Base-by-base conservation (phyloP, 176 grass and related monocot genomes). In the Rhynchospora tenuis region DNA sequence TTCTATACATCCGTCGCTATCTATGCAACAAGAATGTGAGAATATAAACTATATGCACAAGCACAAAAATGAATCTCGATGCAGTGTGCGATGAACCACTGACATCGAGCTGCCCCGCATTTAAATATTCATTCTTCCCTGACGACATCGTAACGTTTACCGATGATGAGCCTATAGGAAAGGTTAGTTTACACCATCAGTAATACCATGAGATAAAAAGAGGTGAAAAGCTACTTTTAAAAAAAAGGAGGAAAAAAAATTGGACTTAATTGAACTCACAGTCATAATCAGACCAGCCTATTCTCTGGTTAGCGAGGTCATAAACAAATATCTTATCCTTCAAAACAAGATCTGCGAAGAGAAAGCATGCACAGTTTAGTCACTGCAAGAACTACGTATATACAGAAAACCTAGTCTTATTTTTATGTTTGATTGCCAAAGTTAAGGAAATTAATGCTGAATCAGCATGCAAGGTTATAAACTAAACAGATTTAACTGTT, bases 311-410 rank as follows among this genome's bases (percentile, higher is more conserved):
- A n/a, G 61, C 84, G 84, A 98, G 59, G 83, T 98, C 95, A 66
- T 98, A 98, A 63, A 98, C 95, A 47, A 98, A 87, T 87, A 98
- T 93, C 89, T 98, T 98, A 76, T 98, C 95, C 86, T 98, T 98
- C 14, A 98, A 70, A 84, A 98, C 91, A 83, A 98, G 73, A 90
- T 98, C 95, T 98, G 87, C 13, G 6, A 59, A 55, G 57, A 82
- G 70, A 29, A 29, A 45, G 27, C 66, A 27, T 48, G 11, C 69
- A 70, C 56, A 13, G 56, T 11, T 91, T 58, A 92, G 52, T 79
- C 57, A 38, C 13, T 47, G 27, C n/a, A 47, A 64, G 14, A 31
- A 16, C 15, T 42, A 67, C 17, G 16, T 28, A 67, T 67, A 67
- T 42, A 27, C 9, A 66, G 27, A 16, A 7, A 31, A 66, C 14